Base-by-base conservation (phyloP, 108 stramenopile species). In the Cylindrotheca closterium region DNA sequence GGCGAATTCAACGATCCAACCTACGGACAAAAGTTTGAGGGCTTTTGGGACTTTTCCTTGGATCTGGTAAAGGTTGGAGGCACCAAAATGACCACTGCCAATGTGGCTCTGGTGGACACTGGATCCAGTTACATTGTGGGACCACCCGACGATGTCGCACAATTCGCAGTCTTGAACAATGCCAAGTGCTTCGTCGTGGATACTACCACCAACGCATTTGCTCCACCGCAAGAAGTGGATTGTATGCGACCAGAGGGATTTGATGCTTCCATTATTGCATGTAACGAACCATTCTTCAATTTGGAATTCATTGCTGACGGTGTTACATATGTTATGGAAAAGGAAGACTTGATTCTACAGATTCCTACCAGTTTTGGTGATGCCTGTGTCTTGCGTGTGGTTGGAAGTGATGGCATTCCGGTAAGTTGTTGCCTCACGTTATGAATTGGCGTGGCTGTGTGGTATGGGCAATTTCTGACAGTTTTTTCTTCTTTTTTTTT, bases 41-140 rank as follows among this genome's bases (percentile, higher is more conserved):
- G 71, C 19, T 97, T 95, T 83, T 98, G 97, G 97, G 88, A 96
- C 59, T 70, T 98, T 48, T 59, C 60, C 46, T 65, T 98, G 42
- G 85, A 87, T 24, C 70, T 75, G 51, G 75, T 96, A 45, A 51
- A 68, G 45, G 74, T 92, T 22, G 88, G 75, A 42, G 66, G 79
- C 12, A 63, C 63, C 32, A 30, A 56, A 19, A n/a, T 75, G 47
- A 68, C 67, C 31, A 70, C 51, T 51, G 51, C 60, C 60, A 76
- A 69, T 47, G 67, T 76, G 55, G 96, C 94, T 25, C 84, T 98
- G 60, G 75, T 97, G 47, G 98, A 98, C 86, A 85, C 91, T 12
- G 96, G 96, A 31, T 93, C 94, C 30, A 93, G 87, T 47, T 83
- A 95, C 61, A 80, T 98, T 55, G 81, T 94, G 15, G 96, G 96